These are phyloP conservation scores for Eragrostis nindensis DNA, from an alignment of 176 grass and related monocot genomes.

Conservation along the genomic window DNA sequence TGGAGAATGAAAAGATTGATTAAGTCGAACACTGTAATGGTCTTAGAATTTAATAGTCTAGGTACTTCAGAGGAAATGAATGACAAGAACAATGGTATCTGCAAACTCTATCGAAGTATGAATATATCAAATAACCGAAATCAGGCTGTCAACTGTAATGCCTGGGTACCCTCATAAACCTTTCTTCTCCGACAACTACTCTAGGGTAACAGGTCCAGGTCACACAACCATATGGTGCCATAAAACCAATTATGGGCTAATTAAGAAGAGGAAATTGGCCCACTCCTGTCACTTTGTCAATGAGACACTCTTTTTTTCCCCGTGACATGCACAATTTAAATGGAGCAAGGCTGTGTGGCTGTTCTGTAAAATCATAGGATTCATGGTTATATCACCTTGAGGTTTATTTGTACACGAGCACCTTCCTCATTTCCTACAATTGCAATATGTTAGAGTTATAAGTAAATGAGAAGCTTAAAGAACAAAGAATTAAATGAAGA, in stretches of 20 bases:
- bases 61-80: not conserved
- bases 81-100: no score
- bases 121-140: no score
- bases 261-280: no score
- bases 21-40: not conserved
- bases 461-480: not conserved
- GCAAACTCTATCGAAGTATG: not conserved
- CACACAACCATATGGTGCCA: no score
- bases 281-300: no score
- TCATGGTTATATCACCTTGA: slow-evolving; percentile 47
- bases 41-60: not conserved
- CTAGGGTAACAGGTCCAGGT: no score
- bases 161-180: no score
- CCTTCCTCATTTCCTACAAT: slow-evolving; percentile 52
- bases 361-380: not conserved
- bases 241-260: no score
- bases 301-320: no score
- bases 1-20: slow-evolving; percentile 21
- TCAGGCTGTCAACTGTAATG: not conserved
- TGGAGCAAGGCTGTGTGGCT: not conserved
- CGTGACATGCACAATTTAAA: no score
- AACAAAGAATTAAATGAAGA: not conserved
- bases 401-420: slow-evolving; percentile 47
- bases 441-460: not conserved
- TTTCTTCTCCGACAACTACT: no score